These are phyloP conservation scores for Backusella mclennaniae DNA, from an alignment of 192 early-diverging fungal species.

Conservation along the genomic window DNA sequence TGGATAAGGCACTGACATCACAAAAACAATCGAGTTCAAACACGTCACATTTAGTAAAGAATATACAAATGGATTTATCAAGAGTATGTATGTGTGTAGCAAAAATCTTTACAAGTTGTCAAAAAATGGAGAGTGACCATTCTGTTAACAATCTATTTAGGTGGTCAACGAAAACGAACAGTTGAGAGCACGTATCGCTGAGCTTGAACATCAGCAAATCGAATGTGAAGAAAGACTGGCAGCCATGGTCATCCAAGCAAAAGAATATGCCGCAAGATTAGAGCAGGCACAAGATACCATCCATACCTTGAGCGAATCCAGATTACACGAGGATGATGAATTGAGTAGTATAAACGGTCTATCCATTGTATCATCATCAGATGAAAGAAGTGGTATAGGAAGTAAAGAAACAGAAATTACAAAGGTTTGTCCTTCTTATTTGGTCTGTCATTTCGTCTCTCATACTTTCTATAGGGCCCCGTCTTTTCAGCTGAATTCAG, in stretches of 20 bases:
- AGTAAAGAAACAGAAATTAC: conserved; percentile 36
- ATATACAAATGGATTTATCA: conserved; percentile 55
- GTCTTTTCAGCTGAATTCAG: conserved; percentile 45
- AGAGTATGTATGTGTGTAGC: conserved; percentile 33
- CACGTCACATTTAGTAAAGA: conserved; percentile 57
- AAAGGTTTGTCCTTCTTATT: conserved; percentile 26
- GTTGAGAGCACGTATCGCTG: conserved; percentile 47
- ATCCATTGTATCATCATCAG: neutral
- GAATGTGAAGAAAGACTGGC: conserved; percentile 54
- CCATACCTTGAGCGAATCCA: conserved; percentile 45
- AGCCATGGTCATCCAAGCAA: conserved; percentile 53
- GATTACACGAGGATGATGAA: conserved; percentile 32
- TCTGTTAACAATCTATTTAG: neutral
- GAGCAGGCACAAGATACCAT: conserved; percentile 62
- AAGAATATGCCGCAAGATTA: conserved; percentile 57
- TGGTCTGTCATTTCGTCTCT: neutral
- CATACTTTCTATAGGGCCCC: conserved; percentile 29
- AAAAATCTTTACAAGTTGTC: too few species aligned
- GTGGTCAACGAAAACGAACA: conserved; percentile 52
- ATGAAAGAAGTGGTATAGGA: neutral
- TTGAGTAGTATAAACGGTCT: neutral
- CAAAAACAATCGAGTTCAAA: conserved; percentile 57
- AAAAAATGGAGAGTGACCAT: too few species aligned
- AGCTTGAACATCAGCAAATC: conserved; percentile 53
- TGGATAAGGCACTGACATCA: conserved; percentile 50